A percentile compares a stretch with the other conserved stretches of the same genome.
Evolutionary conservation across 1,284 basidiomycete species (phyloP).

Genomic region (Porogramme epimiltina): DNA sequence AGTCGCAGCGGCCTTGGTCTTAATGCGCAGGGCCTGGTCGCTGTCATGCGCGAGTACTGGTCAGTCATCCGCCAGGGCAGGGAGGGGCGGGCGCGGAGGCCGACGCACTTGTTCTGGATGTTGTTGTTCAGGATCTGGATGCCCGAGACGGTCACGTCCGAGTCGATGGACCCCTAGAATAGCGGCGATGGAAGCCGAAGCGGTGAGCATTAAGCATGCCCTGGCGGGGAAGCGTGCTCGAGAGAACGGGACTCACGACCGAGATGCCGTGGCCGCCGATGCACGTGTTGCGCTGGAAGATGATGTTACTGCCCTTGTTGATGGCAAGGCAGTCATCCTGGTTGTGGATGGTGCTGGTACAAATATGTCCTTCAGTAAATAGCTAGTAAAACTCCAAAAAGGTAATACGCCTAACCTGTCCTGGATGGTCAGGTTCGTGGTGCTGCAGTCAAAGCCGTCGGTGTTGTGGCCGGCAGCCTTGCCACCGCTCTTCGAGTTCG

Average conservation of each 20-base stretch:
- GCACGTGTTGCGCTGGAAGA: conserved; percentile 56
- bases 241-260: conserved; percentile 31
- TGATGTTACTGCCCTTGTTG: conserved; percentile 56
- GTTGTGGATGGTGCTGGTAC: conserved; percentile 24
- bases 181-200: too few relatives aligned
- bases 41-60: conserved; percentile 11
- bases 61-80: neutral
- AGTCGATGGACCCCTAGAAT: conserved; percentile 49
- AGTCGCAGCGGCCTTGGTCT: conserved; percentile 37
- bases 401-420: conserved; percentile 34
- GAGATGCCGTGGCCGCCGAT: conserved; percentile 62
- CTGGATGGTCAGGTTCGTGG: conserved; percentile 45
- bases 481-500: conserved; percentile 47
- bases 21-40: conserved; percentile 45
- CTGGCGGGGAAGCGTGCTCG: too few relatives aligned
- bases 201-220: too few relatives aligned
- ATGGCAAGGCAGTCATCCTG: conserved; percentile 69
- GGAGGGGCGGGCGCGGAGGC: neutral
- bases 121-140: conserved; percentile 52
- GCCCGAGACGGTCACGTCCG: conserved; percentile 45
- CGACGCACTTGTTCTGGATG: conserved; percentile 33
- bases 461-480: conserved; percentile 43
- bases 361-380: too few relatives aligned
- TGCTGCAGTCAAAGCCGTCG: conserved; percentile 55
- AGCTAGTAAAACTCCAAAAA: too few relatives aligned